These are phyloP conservation scores for Aspergillus avenaceus DNA, from an alignment of 495 filamentous ascomycete genomes.

Conservation along the genomic window DNA sequence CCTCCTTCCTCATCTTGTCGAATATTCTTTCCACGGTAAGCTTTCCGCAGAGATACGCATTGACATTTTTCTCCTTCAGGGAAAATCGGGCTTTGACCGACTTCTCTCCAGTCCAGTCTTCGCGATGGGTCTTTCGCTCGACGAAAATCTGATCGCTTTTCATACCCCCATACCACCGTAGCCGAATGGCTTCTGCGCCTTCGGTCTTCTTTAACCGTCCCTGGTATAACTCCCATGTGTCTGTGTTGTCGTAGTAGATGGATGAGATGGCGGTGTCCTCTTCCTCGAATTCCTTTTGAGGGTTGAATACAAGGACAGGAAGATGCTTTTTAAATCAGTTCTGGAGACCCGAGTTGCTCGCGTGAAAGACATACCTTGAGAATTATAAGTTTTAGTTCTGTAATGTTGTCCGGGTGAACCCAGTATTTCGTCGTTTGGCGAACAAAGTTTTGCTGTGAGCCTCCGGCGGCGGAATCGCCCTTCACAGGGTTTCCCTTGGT, in stretches of 20 bases:
- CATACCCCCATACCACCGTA: slow-evolving; percentile 98
- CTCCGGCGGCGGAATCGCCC: slow-evolving; percentile 88
- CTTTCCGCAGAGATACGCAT: slow-evolving; percentile 77
- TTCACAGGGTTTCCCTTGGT: slow-evolving; percentile 88
- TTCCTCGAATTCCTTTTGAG: slow-evolving; percentile 90
- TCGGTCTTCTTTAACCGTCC: slow-evolving; percentile 96
- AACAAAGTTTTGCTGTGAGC: slow-evolving; percentile 90
- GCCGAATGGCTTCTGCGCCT: slow-evolving; percentile 91
- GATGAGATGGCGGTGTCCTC: slow-evolving; percentile 93
- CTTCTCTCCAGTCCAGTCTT: slow-evolving; percentile 99
- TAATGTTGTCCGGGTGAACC: slow-evolving; percentile 98
- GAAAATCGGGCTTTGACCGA: slow-evolving; percentile 96
- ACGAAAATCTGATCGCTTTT: slow-evolving; percentile 91
- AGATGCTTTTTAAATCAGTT: slow-evolving; percentile 57
- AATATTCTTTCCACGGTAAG: slow-evolving; percentile 80
- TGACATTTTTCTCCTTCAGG: slow-evolving; percentile 95
- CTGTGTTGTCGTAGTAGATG: slow-evolving; percentile 94
- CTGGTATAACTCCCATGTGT: slow-evolving; percentile 90
- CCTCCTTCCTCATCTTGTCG: slow-evolving; percentile 90
- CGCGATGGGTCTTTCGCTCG: slow-evolving; percentile 95
- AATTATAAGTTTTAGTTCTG: slow-evolving; percentile 94
- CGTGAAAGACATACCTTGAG: slow-evolving; percentile 56
- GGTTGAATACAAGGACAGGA: slow-evolving; percentile 94
- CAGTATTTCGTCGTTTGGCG: slow-evolving; percentile 99
- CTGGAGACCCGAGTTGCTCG: too few relatives aligned